These are phyloP conservation scores for Annulohypoxylon maeteangense DNA, from an alignment of 495 filamentous ascomycete species.

Conservation along the genomic window DNA sequence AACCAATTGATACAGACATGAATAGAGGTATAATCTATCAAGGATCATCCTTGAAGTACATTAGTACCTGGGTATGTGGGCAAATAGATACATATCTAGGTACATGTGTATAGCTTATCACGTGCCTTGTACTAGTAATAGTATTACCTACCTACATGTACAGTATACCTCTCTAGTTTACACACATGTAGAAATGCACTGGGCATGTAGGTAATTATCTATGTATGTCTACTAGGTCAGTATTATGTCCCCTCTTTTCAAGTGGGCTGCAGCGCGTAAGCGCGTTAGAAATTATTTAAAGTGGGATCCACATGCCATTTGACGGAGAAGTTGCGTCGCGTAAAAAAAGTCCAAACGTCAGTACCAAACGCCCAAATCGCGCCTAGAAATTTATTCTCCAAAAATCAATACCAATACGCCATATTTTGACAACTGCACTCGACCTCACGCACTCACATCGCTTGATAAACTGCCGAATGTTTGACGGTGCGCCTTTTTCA, in stretches of 20 bases:
- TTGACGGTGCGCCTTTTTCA: slow-evolving; percentile 16
- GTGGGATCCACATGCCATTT: slow-evolving; percentile 39
- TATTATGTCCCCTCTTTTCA: slow-evolving; percentile 12
- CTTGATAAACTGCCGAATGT: slow-evolving; percentile 16
- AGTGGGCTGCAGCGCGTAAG: slow-evolving; percentile 35
- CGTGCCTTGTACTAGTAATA: background rate
- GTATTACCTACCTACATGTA: background rate
- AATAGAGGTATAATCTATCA: background rate
- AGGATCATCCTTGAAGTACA: no score
- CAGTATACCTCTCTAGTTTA: background rate
- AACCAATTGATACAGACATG: background rate
- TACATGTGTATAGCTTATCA: no score
- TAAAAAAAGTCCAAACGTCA: slow-evolving; percentile 40
- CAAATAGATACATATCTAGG: background rate
- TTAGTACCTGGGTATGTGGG: no score
- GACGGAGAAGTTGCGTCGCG: slow-evolving; percentile 41
- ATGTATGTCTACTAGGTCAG: no score
- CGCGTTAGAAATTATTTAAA: slow-evolving; percentile 33
- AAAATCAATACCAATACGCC: slow-evolving; percentile 15
- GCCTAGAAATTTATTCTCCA: slow-evolving; percentile 27
- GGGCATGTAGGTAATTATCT: no score
- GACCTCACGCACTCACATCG: slow-evolving; percentile 13
- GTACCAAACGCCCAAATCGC: slow-evolving; percentile 39
- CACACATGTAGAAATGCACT: background rate
- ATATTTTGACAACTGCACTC: background rate